Base-by-base conservation (phyloP, 768 basidiomycete genomes). In the Sporobolomyces roseus region DNA sequence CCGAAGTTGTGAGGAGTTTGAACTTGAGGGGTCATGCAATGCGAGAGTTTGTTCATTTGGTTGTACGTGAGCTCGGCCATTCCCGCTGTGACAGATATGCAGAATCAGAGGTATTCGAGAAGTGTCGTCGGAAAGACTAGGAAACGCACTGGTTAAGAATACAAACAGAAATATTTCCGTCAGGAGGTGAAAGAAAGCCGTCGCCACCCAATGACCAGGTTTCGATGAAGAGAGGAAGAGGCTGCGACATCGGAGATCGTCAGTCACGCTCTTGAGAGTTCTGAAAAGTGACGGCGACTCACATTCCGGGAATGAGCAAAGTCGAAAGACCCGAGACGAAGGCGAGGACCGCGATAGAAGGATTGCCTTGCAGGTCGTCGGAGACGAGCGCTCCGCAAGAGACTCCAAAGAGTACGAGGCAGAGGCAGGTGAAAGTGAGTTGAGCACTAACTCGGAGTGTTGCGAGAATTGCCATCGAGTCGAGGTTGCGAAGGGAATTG, bases 271-370 rank as follows among this genome's bases (percentile, higher is more conserved):
- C 45, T 12, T 46, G 14, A 52, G 50, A 29, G 8, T 23, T 16
- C 10, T 30, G 4, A n/a, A 35, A 17, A 35, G 29, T 33, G 33
- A 30, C 29, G n/a, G 13, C 23, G 7, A 45, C 56, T 27, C 27
- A 58, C 56, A 46, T 58, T 29, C 56, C 56, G 5, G 56, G 56
- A 10, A 58, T 16, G 13, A 46, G 14, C 8, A 58, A 29, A 13
- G 56, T 58, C 43, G 56, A 45, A 5, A 58, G 43, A 30, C 56
- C 56, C 41, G 56, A 43, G 27, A 58, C 43, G 56, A 58, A 58
- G 3, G 56, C 56, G 27, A 58, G 43, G 21, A 58, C 43, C 6
- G 56, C 56, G 25, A 58, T 19, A 5, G 56, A 38, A 4, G 41
- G 41, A 30, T 58, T 58, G 2, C 56, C 56, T 30, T 58, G 56